phyloP scores from a whole-genome alignment of 345 rosid genomes.

The Toxicodendron radicans region DNA sequence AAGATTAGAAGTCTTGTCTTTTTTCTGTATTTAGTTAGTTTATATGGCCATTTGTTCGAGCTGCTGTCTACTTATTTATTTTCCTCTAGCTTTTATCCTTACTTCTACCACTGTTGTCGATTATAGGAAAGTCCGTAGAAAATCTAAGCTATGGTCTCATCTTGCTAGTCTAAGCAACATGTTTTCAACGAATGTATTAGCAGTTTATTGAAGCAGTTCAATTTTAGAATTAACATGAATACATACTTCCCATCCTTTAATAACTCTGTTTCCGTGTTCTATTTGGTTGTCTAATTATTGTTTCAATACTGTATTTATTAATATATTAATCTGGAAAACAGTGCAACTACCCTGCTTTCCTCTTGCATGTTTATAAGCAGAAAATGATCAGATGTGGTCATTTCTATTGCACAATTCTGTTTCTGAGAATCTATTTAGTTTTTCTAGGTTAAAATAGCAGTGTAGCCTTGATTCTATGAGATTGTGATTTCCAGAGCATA shows the following conservation, averaged over 20 bases:
- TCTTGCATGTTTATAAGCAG: background rate
- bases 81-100: background rate
- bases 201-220: background rate
- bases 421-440: background rate
- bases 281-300: background rate
- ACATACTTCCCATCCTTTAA: background rate
- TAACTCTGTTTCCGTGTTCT: conserved; percentile 1
- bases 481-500: background rate
- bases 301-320: background rate
- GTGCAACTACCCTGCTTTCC: background rate
- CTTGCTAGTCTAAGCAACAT: background rate
- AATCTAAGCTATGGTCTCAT: background rate
- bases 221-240: background rate
- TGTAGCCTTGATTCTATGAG: background rate
- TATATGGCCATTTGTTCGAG: no score
- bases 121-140: background rate
- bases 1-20: background rate
- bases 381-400: background rate
- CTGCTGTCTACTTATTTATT: background rate
- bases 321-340: background rate
- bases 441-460: background rate
- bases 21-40: no score
- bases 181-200: background rate
- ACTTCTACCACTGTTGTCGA: background rate
- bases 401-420: background rate